phyloP scores from a whole-genome alignment of 2,329 filamentous ascomycete genomes.

The Microdochium nivale region DNA sequence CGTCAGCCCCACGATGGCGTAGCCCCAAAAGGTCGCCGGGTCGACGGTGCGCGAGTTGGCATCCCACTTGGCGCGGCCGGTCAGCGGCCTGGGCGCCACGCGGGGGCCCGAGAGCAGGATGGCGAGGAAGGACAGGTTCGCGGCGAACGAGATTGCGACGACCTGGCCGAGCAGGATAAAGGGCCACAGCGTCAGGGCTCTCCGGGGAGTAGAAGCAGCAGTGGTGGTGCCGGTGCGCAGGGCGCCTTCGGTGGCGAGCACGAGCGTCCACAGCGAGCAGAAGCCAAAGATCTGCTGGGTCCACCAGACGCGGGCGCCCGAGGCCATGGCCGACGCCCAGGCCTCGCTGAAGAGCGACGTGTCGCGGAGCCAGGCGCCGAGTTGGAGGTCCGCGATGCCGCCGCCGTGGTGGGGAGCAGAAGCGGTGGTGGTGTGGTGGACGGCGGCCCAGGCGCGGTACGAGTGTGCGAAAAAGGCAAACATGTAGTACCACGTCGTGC shows the following conservation, averaged over 20 bases:
- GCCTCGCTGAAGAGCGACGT: constrained; percentile 17
- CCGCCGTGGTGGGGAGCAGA: not conserved
- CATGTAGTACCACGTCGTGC: constrained; percentile 17
- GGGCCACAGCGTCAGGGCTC: constrained; percentile 10
- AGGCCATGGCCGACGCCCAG: constrained; percentile 15
- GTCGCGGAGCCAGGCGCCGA: constrained; percentile 16
- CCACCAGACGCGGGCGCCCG: constrained; percentile 14
- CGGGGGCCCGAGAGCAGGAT: not conserved
- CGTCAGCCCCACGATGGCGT: not conserved
- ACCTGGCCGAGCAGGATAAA: constrained; percentile 18
- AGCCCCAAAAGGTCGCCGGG: not conserved
- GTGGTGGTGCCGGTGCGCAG: not conserved
- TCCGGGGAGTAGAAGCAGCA: constrained; percentile 10
- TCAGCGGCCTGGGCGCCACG: not conserved
- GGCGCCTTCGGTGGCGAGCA: constrained; percentile 11
- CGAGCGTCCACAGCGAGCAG: constrained; percentile 15
- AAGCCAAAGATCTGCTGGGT: constrained; percentile 18
- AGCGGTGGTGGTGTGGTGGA: constrained; percentile 1
- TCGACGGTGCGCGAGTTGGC: constrained; percentile 2
- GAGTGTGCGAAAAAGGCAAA: constrained; percentile 16
- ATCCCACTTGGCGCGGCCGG: constrained; percentile 2
- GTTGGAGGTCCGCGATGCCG: constrained; percentile 1
- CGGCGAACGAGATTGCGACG: constrained; percentile 17
- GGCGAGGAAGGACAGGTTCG: constrained; percentile 17
- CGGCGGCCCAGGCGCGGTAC: constrained; percentile 7